These are phyloP conservation scores for Exophiala viscosa DNA, from an alignment of 2,329 filamentous ascomycete genomes.

Conservation along the genomic window DNA sequence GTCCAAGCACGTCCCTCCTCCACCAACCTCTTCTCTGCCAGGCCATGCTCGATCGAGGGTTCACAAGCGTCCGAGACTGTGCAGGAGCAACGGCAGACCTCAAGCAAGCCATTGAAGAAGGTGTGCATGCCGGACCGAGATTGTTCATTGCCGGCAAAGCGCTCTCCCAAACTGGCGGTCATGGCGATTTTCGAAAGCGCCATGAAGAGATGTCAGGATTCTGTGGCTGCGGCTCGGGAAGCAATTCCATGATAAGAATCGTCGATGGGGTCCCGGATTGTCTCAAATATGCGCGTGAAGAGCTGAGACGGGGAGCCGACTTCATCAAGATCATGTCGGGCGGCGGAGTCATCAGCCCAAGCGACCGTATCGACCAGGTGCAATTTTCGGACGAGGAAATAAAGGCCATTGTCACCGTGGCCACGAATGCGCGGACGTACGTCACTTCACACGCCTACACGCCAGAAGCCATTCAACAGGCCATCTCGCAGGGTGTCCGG, in stretches of 20 bases:
- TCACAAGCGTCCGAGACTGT: constrained; percentile 57
- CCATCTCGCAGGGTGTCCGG: constrained; percentile 52
- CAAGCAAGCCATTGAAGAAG: constrained; percentile 56
- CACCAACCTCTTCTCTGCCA: constrained; percentile 48
- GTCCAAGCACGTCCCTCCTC: constrained; percentile 34
- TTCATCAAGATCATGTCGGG: constrained; percentile 62
- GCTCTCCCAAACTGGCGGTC: constrained; percentile 57
- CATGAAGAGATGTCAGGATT: constrained; percentile 45
- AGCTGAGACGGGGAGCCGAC: constrained; percentile 55
- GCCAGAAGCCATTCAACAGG: constrained; percentile 51
- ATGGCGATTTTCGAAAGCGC: constrained; percentile 49
- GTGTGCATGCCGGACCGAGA: constrained; percentile 53
- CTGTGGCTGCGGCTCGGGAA: constrained; percentile 50
- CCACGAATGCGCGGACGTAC: constrained; percentile 48
- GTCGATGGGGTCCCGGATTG: constrained; percentile 56
- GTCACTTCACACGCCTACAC: constrained; percentile 60
- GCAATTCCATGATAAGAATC: constrained; percentile 42
- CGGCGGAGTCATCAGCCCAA: constrained; percentile 56
- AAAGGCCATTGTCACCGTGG: constrained; percentile 50
- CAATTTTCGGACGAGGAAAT: constrained; percentile 59
- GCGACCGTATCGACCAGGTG: constrained; percentile 51
- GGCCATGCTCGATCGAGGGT: constrained; percentile 55
- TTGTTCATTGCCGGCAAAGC: constrained; percentile 55
- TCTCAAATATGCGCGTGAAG: constrained; percentile 50
- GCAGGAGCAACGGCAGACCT: constrained; percentile 55